Evolutionary conservation across 345 rosid species (phyloP).

Genomic region (Raphanus sativus): DNA sequence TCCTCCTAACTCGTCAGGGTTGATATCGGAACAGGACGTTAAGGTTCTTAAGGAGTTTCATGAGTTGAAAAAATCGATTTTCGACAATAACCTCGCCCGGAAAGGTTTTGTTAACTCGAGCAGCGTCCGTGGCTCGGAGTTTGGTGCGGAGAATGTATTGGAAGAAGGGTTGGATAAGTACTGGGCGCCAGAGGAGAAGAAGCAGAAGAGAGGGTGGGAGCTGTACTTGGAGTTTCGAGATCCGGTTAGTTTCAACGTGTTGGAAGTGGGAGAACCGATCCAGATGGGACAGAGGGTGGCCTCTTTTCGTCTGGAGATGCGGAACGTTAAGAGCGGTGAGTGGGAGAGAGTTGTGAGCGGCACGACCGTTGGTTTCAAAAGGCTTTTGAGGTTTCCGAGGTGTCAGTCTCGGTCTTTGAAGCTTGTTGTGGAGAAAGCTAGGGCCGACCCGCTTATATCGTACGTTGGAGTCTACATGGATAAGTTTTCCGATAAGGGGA

Average conservation of each 20-base stretch:
- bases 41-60: slow-evolving; percentile 66
- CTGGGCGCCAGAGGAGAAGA: slow-evolving; percentile 81
- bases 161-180: slow-evolving; percentile 60
- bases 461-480: slow-evolving; percentile 68
- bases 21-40: slow-evolving; percentile 68
- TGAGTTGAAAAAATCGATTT: slow-evolving; percentile 54
- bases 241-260: slow-evolving; percentile 60
- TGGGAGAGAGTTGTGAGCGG: slow-evolving; percentile 64
- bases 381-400: slow-evolving; percentile 58
- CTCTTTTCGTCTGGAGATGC: slow-evolving; percentile 56
- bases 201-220: slow-evolving; percentile 46
- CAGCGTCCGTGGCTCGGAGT: slow-evolving; percentile 57
- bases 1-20: slow-evolving; percentile 86
- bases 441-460: slow-evolving; percentile 80
- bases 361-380: slow-evolving; percentile 75
- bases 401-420: slow-evolving; percentile 51
- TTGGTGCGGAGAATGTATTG: slow-evolving; percentile 52
- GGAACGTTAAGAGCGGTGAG: slow-evolving; percentile 32
- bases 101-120: slow-evolving; percentile 50
- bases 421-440: slow-evolving; percentile 58
- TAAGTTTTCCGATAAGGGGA: slow-evolving; percentile 35
- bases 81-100: slow-evolving; percentile 58
- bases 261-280: slow-evolving; percentile 78
- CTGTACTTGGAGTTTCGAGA: slow-evolving; percentile 52
- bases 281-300: slow-evolving; percentile 83